These are phyloP conservation scores for Sindora glabra DNA, from an alignment of 306 rosid genomes.

Conservation along the genomic window DNA sequence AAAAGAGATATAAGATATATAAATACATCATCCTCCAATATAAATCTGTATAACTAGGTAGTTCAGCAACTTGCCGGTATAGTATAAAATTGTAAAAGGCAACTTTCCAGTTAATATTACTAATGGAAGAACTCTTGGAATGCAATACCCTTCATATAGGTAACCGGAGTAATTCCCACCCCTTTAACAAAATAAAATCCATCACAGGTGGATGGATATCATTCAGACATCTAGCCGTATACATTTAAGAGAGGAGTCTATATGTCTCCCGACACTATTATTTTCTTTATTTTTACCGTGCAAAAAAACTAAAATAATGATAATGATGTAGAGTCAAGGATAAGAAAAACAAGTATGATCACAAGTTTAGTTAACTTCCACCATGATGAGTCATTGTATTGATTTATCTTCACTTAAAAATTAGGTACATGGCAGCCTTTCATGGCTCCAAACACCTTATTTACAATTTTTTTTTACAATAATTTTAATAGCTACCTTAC, in stretches of 20 bases:
- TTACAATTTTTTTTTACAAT: conserved; percentile 96
- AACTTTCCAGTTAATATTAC: too few relatives aligned
- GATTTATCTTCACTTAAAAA: conserved; percentile 82
- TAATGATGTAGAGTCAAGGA: neutral
- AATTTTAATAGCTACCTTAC: conserved; percentile 97
- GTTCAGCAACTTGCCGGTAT: too few relatives aligned
- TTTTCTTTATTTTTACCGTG: neutral
- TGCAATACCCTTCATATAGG: neutral
- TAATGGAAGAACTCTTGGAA: neutral
- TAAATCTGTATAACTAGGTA: too few relatives aligned
- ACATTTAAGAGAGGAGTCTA: neutral
- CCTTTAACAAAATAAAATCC: neutral
- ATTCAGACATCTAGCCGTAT: neutral
- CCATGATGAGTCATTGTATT: conserved; percentile 82
- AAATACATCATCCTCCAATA: too few relatives aligned
- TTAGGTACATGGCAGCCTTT: conserved; percentile 82
- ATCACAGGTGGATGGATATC: neutral
- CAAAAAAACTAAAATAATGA: neutral
- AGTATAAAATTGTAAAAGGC: neutral
- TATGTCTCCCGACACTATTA: neutral
- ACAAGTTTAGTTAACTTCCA: conserved; percentile 92
- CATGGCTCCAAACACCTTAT: conserved; percentile 98
- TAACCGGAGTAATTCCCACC: too few relatives aligned
- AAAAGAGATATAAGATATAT: neutral
- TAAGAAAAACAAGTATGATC: conserved; percentile 52